Base-by-base conservation (phyloP, 2,329 filamentous ascomycete species). In the Lachnellula occidentalis region DNA sequence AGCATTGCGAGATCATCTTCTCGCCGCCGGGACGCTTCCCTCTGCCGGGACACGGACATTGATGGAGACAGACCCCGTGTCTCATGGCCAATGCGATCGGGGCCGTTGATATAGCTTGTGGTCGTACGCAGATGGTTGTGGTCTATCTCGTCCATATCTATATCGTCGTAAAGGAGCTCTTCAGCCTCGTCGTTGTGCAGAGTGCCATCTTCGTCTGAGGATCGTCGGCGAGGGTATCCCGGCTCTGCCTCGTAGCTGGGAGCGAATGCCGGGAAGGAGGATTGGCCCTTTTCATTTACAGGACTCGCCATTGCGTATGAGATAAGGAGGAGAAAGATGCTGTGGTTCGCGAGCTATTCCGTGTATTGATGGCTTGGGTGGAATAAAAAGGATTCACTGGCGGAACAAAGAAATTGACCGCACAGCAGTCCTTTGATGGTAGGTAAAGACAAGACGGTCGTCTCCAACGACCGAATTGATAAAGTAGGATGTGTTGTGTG, bases 1-100 rank as follows among this genome's bases (percentile, higher is more conserved):
- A 87, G 73, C 66, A 88, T 72, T 43, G 80, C 76, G 50, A 88
- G 70, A 56, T 88, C 85, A 69, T 89, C 86, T 53, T 86, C 79
- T 31, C 88, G 71, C 46, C 83, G 75, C 56, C 77, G 75, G 5
- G 79, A 77, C 63, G 84, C 75, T 67, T 87, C 84, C 39, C 83
- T 76, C 15, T 74, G 75, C 55, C 78, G 74, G 0, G 81, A 81
- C 1, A 80, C 77, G 1, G 83, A 85, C 41, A 64, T 56, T 4
- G 67, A 31, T 11, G 27, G 63, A 1, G 62, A 65, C 12, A n/a
- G 15, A 12, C 46, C 45, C 19, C 50, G 55, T 22, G 47, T 61
- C 64, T 57, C 67, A 55, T 14, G 62, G 27, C 50, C 56, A 21
- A 59, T 27, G 24, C 61, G 48, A 34, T 70, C 66, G n/a, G 59